Percentiles rank a stretch among this genome's conserved stretches.
Evolutionary conservation across 495 filamentous ascomycete genomes (phyloP).

Genomic region (Penicillium robsamsonii): DNA sequence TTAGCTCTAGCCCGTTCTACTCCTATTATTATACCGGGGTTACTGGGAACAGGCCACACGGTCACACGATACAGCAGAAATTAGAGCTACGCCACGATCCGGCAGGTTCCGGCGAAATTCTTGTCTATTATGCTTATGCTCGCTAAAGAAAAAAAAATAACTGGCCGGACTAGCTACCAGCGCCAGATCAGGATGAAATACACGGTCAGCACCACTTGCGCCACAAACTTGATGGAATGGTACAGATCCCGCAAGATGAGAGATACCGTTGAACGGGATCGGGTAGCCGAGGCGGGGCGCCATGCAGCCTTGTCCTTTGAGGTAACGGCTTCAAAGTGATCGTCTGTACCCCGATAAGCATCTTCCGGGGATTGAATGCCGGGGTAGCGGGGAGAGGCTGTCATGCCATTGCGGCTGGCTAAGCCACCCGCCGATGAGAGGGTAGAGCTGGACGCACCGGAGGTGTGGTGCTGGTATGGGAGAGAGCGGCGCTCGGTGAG

Average conservation of each 20-base stretch:
- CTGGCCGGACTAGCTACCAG: slow-evolving; percentile 35
- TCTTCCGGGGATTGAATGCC: slow-evolving; percentile 21
- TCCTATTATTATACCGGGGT: background rate
- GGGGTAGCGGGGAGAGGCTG: slow-evolving; percentile 26
- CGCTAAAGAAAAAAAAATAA: slow-evolving; percentile 12
- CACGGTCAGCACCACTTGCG: slow-evolving; percentile 41
- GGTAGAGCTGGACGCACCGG: slow-evolving; percentile 41
- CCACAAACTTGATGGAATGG: slow-evolving; percentile 39
- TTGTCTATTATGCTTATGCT: slow-evolving; percentile 19
- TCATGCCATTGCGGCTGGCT: slow-evolving; percentile 33
- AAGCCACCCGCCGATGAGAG: slow-evolving; percentile 30
- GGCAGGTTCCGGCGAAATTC: slow-evolving; percentile 1
- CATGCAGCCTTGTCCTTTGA: slow-evolving; percentile 27
- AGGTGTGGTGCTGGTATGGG: slow-evolving; percentile 29
- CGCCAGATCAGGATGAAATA: slow-evolving; percentile 55
- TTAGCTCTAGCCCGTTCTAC: background rate
- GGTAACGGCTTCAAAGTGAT: slow-evolving; percentile 18
- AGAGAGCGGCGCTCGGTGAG: slow-evolving; percentile 32
- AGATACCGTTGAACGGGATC: slow-evolving; percentile 12
- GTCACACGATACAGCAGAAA: background rate
- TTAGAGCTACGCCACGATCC: background rate
- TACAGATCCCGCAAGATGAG: slow-evolving; percentile 27
- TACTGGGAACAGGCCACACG: background rate
- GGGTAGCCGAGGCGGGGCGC: slow-evolving; percentile 13
- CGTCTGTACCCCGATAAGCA: slow-evolving; percentile 31